Evolutionary conservation across 2,329 filamentous ascomycete species (phyloP), one percentile per base, ranked within the genome.

Genomic region (Esteya vermicola): DNA sequence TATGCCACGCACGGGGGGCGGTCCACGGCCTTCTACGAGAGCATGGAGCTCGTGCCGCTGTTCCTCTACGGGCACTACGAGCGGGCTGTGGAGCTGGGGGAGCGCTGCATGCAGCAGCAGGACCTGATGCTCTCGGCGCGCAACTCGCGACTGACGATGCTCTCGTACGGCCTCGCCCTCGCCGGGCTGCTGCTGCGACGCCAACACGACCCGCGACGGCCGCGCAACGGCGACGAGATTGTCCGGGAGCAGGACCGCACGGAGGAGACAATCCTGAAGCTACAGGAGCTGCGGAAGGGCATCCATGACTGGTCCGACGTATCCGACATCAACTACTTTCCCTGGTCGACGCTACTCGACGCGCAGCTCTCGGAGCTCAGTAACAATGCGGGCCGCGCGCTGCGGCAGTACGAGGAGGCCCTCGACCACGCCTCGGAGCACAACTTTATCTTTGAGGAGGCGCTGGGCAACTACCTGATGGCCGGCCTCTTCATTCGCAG

Each of bases 351-450:
- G 42, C 60, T 85, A 13, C 62, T 89, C 1, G 70, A 75, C 40
- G 82, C 80, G 2, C 78, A 85, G 48, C 61, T 83, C 16, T 67
- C 72, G 4, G 82, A 88, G 48, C 61, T 83, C 41, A 60, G 63
- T 6, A 59, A 59, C 8, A 60, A 78, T 26, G 67, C 75, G 44
- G 75, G 72, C 4, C 52, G 57, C 3, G 75, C 79, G 8, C 64
- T 86, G 26, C 62, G 62, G 20, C 61, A 70, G 33, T 88, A 85
- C 50, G 83, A 89, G 53, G 66, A 73, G 45, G 75, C 78, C 7
- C 59, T 86, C 42, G 81, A 88, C 49, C 81, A 86, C 50, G 73
- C 78, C 12, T 67, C 81, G 18, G 67, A 81, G 41, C 68, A 84
- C 48, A 67, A 68, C 33, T 80, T 82, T 45, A 52, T 70, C 3